Conservation (phyloP, 2,329 filamentous ascomycete genomes). For the Aspergillus sp. region DNA sequence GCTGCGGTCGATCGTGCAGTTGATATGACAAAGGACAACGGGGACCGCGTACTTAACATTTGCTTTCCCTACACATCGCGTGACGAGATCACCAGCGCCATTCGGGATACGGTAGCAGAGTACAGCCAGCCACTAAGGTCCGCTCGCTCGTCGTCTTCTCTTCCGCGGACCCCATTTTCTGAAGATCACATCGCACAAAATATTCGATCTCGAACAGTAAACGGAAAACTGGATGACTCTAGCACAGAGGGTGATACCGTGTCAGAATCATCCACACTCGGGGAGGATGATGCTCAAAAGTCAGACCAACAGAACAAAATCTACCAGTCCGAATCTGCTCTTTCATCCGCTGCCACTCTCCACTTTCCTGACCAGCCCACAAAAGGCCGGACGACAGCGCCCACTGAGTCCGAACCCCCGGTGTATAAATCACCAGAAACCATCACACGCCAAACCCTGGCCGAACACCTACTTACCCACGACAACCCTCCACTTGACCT, state of each 20-base stretch:
- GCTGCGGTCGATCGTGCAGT: constrained; percentile 85
- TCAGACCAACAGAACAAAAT: constrained; percentile 23
- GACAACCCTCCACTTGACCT: constrained; percentile 85
- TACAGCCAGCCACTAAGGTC: constrained; percentile 71
- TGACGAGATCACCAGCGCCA: constrained; percentile 89
- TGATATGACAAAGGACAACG: constrained; percentile 83
- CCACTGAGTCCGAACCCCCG: constrained; percentile 25
- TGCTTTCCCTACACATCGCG: constrained; percentile 97
- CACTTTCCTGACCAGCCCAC: constrained; percentile 31
- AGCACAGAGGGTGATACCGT: constrained; percentile 51
- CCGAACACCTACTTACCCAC: constrained; percentile 83
- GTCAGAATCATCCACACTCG: constrained; percentile 40
- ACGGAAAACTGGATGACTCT: constrained; percentile 33
- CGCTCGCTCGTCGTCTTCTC: constrained; percentile 27
- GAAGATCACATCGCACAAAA: constrained; percentile 84
- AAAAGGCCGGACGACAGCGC: constrained; percentile 37
- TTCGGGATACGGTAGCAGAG: constrained; percentile 82
- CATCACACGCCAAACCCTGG: constrained; percentile 80
- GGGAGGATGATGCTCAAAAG: constrained; percentile 41
- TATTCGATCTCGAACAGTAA: constrained; percentile 66
- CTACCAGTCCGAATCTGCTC: constrained; percentile 35
- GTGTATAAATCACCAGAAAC: constrained; percentile 74
- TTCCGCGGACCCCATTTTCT: constrained; percentile 69
- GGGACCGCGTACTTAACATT: constrained; percentile 78
- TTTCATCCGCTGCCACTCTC: constrained; percentile 52